Percentiles rank a stretch among this genome's conserved stretches.
phyloP scores from a whole-genome alignment of 1,139 yeast genomes.

The Dujonia santamariae region DNA sequence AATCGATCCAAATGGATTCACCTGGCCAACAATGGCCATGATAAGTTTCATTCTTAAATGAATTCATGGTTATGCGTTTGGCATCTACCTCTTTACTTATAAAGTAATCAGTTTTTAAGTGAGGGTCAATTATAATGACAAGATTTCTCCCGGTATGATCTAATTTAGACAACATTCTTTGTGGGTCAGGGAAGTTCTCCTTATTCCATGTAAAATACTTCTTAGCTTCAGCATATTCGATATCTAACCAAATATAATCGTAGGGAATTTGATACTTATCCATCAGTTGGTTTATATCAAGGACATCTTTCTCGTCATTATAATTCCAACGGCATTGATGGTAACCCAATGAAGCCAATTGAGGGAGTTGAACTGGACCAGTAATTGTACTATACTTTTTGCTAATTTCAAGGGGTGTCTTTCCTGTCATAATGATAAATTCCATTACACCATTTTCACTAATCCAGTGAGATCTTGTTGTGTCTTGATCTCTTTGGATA shows the following conservation, averaged over 20 bases:
- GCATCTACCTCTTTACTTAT: conserved; percentile 54
- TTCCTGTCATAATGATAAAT: conserved; percentile 64
- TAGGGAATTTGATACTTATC: conserved; percentile 78
- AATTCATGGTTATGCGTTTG: conserved; percentile 37
- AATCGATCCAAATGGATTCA: conserved; percentile 88
- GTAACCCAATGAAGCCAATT: conserved; percentile 76
- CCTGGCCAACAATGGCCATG: conserved; percentile 99
- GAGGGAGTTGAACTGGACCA: conserved; percentile 77
- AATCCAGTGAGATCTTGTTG: conserved; percentile 77
- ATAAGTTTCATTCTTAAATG: conserved; percentile 42
- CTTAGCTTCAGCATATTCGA: conserved; percentile 83
- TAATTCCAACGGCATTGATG: conserved; percentile 99
- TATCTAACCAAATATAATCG: conserved; percentile 93
- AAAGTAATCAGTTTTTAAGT: conserved; percentile 67
- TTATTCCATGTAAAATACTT: conserved; percentile 91
- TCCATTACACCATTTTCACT: conserved; percentile 88
- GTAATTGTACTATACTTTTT: conserved; percentile 67
- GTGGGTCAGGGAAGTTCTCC: conserved; percentile 72
- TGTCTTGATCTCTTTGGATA: conserved; percentile 22
- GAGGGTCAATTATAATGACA: conserved; percentile 90
- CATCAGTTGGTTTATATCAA: conserved; percentile 64
- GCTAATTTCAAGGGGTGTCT: conserved; percentile 58
- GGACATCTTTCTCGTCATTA: conserved; percentile 80
- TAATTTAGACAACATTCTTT: conserved; percentile 57
- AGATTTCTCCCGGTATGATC: conserved; percentile 75